Percentiles rank a stretch among this genome's conserved stretches.
Evolutionary conservation across 768 basidiomycete species (phyloP).

Genomic region (Mycena belliarum): DNA sequence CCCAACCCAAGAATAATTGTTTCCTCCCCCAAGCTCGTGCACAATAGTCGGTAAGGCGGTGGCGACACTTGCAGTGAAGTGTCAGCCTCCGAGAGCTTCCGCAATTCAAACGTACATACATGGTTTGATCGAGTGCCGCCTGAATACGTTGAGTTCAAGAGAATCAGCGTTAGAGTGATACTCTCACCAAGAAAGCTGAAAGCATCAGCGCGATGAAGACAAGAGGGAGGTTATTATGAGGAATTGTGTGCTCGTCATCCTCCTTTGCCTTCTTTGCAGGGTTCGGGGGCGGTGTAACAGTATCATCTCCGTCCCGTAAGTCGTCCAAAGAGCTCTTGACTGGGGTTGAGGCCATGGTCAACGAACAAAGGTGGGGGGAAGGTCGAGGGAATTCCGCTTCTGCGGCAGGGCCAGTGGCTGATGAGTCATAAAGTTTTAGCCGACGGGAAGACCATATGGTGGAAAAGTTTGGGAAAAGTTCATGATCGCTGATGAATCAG

Average conservation of each 20-base stretch:
- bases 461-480: background rate
- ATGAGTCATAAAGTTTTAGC: background rate
- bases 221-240: slow-evolving; percentile 19
- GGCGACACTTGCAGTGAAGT: slow-evolving; percentile 47
- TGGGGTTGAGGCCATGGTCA: background rate
- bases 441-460: background rate
- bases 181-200: slow-evolving; percentile 13
- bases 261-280: slow-evolving; percentile 11
- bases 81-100: background rate
- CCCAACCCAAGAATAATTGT: slow-evolving; percentile 72
- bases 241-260: slow-evolving; percentile 19
- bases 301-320: background rate
- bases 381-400: background rate
- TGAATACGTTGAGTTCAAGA: background rate
- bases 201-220: slow-evolving; percentile 18
- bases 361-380: background rate
- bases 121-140: slow-evolving; percentile 47
- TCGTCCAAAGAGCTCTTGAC: background rate
- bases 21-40: slow-evolving; percentile 58
- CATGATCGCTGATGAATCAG: too few species aligned
- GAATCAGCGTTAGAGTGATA: background rate
- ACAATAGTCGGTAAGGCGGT: slow-evolving; percentile 78
- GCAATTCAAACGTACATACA: slow-evolving; percentile 30
- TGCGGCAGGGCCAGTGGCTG: background rate
- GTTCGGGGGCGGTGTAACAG: background rate